phyloP scores from a whole-genome alignment of 225 moss, liverwort and hornwort genomes.

The Takakia lepidozioides region DNA sequence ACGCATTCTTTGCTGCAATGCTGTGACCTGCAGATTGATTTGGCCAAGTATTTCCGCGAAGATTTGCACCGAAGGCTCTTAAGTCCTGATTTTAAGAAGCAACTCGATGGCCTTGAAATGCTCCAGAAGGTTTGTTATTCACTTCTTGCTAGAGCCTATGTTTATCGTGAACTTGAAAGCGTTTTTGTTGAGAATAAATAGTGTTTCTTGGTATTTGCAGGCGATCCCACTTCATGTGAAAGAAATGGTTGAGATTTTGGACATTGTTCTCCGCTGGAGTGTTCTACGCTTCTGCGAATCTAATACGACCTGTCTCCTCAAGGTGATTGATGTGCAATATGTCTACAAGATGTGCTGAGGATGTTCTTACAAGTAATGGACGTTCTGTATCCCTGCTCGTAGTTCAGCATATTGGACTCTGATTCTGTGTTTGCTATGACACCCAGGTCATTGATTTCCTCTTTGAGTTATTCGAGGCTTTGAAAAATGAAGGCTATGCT shows the following conservation, averaged over 20 bases:
- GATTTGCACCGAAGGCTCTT: constrained; percentile 74
- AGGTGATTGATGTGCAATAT: too few species aligned
- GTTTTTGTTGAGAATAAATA: neutral
- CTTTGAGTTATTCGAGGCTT: constrained; percentile 66
- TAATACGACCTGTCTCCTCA: constrained; percentile 88
- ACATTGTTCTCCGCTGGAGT: constrained; percentile 79
- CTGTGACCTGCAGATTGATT: constrained; percentile 38
- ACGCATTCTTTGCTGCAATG: neutral
- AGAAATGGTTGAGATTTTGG: constrained; percentile 67
- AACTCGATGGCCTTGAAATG: constrained; percentile 85
- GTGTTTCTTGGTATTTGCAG: constrained; percentile 8
- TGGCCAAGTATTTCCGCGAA: constrained; percentile 74
- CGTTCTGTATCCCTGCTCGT: too few species aligned
- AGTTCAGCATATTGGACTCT: too few species aligned
- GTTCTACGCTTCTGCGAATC: constrained; percentile 85
- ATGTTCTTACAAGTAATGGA: too few species aligned
- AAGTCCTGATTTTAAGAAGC: constrained; percentile 90
- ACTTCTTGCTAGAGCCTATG: neutral
- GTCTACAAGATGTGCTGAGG: too few species aligned
- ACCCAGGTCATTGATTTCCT: constrained; percentile 89
- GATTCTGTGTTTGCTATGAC: too few species aligned
- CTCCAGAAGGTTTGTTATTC: constrained; percentile 56
- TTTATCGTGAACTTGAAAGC: neutral
- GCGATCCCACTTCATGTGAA: constrained; percentile 62
- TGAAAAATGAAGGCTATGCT: constrained; percentile 69